phyloP scores from a whole-genome alignment of 306 rosid species.

The Fragaria ananassa region DNA sequence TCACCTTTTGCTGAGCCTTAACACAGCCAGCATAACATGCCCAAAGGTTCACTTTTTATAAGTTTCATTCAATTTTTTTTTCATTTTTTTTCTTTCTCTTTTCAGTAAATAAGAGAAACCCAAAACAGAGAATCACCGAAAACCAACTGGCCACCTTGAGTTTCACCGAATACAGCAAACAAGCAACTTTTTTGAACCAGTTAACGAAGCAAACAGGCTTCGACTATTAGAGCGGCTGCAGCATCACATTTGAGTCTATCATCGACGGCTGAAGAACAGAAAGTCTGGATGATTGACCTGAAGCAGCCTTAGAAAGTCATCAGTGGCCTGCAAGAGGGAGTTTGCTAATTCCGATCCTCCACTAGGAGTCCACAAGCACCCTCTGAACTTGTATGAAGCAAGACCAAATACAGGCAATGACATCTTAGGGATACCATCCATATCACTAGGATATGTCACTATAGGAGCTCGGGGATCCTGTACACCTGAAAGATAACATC shows the following conservation, averaged over 20 bases:
- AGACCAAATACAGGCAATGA: slow-evolving; percentile 76
- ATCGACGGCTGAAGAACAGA: slow-evolving; percentile 66
- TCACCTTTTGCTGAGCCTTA: slow-evolving; percentile 27
- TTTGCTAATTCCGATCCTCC: slow-evolving; percentile 62
- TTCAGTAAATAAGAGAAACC: slow-evolving; percentile 27
- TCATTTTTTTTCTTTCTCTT: slow-evolving; percentile 6
- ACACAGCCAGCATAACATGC: slow-evolving; percentile 16
- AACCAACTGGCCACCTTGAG: slow-evolving; percentile 25
- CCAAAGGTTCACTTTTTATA: slow-evolving; percentile 29
- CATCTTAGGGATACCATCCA: slow-evolving; percentile 45
- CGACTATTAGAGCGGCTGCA: slow-evolving; percentile 26
- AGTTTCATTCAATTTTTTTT: slow-evolving; percentile 19
- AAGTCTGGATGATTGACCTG: slow-evolving; percentile 87
- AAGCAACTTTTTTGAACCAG: slow-evolving; percentile 15
- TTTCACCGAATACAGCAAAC: slow-evolving; percentile 9
- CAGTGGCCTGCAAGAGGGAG: slow-evolving; percentile 59
- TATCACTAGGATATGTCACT: slow-evolving; percentile 34
- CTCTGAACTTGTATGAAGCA: slow-evolving; percentile 88
- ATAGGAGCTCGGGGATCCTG: slow-evolving; percentile 39
- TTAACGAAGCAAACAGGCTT: slow-evolving; percentile 24
- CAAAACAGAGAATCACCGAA: slow-evolving; percentile 29
- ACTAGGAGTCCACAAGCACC: slow-evolving; percentile 73
- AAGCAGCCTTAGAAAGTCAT: slow-evolving; percentile 54
- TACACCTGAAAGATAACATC: slow-evolving; percentile 42
- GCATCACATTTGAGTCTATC: slow-evolving; percentile 27